phyloP scores from a whole-genome alignment of 2,329 filamentous ascomycete species.

The Stagonosporopsis chrysanthemi region DNA sequence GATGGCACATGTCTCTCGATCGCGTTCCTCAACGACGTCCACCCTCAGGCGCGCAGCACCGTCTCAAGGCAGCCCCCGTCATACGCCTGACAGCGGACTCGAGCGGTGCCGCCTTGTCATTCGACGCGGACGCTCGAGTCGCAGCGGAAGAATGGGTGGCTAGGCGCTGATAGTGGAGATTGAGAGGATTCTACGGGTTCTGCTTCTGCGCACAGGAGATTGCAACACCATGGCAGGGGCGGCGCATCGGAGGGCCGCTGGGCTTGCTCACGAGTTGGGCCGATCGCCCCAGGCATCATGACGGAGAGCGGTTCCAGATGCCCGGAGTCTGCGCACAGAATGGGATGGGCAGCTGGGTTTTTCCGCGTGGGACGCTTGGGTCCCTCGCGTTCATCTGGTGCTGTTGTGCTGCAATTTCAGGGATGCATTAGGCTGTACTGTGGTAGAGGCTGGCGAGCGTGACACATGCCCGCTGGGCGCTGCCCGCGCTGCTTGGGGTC shows the following conservation, averaged over 20 bases:
- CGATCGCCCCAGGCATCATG: slow-evolving; percentile 17
- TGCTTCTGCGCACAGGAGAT: slow-evolving; percentile 13
- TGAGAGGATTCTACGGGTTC: slow-evolving; percentile 12
- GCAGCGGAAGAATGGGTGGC: slow-evolving; percentile 4
- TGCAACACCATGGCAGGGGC: slow-evolving; percentile 8
- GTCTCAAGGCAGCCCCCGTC: slow-evolving; percentile 1
- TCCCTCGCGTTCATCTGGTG: slow-evolving; percentile 16
- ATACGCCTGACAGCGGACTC: slow-evolving; percentile 17
- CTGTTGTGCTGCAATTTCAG: slow-evolving; percentile 18
- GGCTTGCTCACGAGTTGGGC: slow-evolving; percentile 8
- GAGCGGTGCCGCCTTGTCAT: background rate
- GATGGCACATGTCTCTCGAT: slow-evolving; percentile 8
- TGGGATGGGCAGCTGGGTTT: slow-evolving; percentile 14
- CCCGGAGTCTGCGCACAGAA: slow-evolving; percentile 16
- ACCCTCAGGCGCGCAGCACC: background rate
- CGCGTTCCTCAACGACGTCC: slow-evolving; percentile 1
- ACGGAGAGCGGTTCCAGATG: slow-evolving; percentile 18
- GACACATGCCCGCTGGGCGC: background rate
- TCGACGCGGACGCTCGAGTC: background rate
- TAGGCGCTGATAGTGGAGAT: slow-evolving; percentile 19
- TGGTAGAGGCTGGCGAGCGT: background rate
- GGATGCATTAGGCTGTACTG: background rate
- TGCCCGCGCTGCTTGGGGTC: background rate
- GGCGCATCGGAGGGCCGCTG: slow-evolving; percentile 17
- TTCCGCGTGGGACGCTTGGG: slow-evolving; percentile 13